A percentile compares a stretch with the other conserved stretches of the same genome.
phyloP scores from a whole-genome alignment of 2,329 filamentous ascomycete genomes.

The Aspergillus ibericus region DNA sequence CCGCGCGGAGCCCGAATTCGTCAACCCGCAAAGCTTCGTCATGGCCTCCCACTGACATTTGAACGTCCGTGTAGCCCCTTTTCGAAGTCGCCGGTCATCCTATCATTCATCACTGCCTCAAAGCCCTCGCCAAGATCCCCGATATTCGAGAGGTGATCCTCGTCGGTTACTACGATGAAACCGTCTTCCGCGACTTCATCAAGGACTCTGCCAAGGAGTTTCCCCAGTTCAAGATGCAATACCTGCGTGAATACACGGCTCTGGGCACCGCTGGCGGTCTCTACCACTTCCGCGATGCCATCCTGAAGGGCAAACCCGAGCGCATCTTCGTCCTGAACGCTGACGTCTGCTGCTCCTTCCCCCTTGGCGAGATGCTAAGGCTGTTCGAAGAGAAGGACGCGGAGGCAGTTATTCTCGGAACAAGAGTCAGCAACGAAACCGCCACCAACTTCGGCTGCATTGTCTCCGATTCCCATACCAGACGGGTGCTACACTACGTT shows the following conservation, averaged over 20 bases:
- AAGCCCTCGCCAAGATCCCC: conserved; percentile 84
- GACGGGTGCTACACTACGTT: conserved; percentile 96
- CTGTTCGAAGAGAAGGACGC: conserved; percentile 93
- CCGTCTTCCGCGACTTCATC: conserved; percentile 96
- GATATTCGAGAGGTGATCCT: conserved; percentile 95
- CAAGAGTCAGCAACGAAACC: conserved; percentile 83
- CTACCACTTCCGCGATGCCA: conserved; percentile 98
- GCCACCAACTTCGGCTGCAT: conserved; percentile 98
- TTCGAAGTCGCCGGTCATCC: conserved; percentile 98
- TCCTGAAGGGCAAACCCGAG: conserved; percentile 92
- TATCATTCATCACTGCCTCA: conserved; percentile 97
- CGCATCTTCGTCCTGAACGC: conserved; percentile 97
- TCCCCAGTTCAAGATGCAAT: conserved; percentile 85
- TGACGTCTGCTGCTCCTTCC: conserved; percentile 98
- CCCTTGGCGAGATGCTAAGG: conserved; percentile 90
- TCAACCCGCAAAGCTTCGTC: not conserved
- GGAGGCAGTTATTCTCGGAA: conserved; percentile 94
- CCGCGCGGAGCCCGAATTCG: not conserved
- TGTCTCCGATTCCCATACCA: conserved; percentile 88
- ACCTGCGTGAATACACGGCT: conserved; percentile 95
- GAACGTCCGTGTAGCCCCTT: conserved; percentile 64
- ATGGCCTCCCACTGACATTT: not conserved
- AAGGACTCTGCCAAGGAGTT: conserved; percentile 84
- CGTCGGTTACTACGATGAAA: conserved; percentile 98
- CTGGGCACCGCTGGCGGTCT: conserved; percentile 93